Conservation (phyloP, 805 yeast genomes). For the Millerozyma acaciae region DNA sequence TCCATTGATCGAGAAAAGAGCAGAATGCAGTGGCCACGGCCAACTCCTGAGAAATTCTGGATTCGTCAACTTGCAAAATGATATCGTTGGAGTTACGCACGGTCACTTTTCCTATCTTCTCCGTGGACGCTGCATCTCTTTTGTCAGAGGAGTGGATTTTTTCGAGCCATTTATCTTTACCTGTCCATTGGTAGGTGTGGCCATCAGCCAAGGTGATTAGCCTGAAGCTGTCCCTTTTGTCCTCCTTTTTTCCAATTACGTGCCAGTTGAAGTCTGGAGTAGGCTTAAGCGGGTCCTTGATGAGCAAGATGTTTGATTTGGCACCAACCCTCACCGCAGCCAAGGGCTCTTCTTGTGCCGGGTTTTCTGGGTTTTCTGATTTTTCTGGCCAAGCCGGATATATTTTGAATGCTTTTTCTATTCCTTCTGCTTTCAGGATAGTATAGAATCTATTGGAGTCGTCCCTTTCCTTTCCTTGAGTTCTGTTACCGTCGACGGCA, state of each 20-base stretch:
- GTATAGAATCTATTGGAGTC: too few relatives aligned
- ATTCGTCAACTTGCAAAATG: constrained; percentile 50
- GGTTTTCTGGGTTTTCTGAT: constrained; percentile 39
- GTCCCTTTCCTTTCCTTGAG: too few relatives aligned
- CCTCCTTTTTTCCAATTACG: constrained; percentile 54
- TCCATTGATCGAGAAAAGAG: constrained; percentile 66
- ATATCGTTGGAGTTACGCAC: constrained; percentile 55
- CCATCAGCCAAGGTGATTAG: constrained; percentile 61
- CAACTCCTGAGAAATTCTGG: constrained; percentile 53
- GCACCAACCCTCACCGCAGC: constrained; percentile 60
- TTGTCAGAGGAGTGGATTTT: constrained; percentile 57
- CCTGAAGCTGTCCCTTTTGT: constrained; percentile 58
- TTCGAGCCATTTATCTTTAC: constrained; percentile 54
- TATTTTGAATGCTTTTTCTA: too few relatives aligned
- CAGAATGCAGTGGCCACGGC: constrained; percentile 59
- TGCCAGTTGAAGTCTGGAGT: constrained; percentile 64
- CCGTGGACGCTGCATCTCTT: constrained; percentile 60
- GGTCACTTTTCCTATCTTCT: constrained; percentile 56
- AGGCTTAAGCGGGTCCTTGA: constrained; percentile 47
- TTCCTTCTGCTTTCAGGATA: too few relatives aligned
- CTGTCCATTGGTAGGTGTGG: constrained; percentile 61
- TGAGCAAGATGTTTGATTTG: constrained; percentile 54
- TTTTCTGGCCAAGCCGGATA: too few relatives aligned
- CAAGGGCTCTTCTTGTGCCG: constrained; percentile 53
- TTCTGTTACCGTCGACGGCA: too few relatives aligned